phyloP scores from a whole-genome alignment of 108 stramenopile species.

The Pelagomonas calceolata region DNA sequence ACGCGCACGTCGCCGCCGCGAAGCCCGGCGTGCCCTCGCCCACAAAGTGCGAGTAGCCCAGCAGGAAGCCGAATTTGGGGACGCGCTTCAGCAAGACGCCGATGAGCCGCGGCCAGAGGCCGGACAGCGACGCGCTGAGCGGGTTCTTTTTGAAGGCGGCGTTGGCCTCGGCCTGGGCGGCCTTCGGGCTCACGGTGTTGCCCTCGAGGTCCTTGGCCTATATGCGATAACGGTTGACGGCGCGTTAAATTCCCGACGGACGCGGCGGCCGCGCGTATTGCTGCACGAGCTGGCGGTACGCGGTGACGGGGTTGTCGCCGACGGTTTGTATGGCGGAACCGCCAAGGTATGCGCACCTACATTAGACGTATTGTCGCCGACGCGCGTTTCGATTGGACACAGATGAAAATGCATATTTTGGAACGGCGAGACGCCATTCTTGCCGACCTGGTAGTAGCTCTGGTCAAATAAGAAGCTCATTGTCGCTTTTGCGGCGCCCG shows the following conservation, averaged over 20 bases:
- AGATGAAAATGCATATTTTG: too few relatives aligned
- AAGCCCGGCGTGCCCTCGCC: slow-evolving; percentile 22
- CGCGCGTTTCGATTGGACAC: too few relatives aligned
- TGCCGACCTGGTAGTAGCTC: too few relatives aligned
- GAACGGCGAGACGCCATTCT: too few relatives aligned
- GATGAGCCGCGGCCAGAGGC: slow-evolving; percentile 67
- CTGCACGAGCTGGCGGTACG: slow-evolving; percentile 81
- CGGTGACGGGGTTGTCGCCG: slow-evolving; percentile 78
- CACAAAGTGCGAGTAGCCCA: slow-evolving; percentile 72
- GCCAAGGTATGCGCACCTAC: slow-evolving; percentile 20
- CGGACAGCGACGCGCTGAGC: slow-evolving; percentile 53
- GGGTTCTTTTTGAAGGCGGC: slow-evolving; percentile 70
- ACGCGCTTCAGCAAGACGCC: slow-evolving; percentile 77
- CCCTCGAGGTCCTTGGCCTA: slow-evolving; percentile 70
- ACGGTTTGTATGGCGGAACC: slow-evolving; percentile 77
- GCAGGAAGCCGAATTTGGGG: slow-evolving; percentile 75
- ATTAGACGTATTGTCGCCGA: too few relatives aligned
- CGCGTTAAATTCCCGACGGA: too few relatives aligned
- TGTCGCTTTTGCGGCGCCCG: too few relatives aligned
- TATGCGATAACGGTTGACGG: too few relatives aligned
- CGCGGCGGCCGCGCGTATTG: too few relatives aligned
- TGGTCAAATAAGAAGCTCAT: too few relatives aligned
- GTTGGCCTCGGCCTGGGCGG: slow-evolving; percentile 59
- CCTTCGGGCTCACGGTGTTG: slow-evolving; percentile 67
- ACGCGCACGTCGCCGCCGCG: slow-evolving; percentile 51